Evolutionary conservation across 2,329 filamentous ascomycete species (phyloP), one percentile per base, ranked within the genome.

Genomic region (Fusarium falciforme): DNA sequence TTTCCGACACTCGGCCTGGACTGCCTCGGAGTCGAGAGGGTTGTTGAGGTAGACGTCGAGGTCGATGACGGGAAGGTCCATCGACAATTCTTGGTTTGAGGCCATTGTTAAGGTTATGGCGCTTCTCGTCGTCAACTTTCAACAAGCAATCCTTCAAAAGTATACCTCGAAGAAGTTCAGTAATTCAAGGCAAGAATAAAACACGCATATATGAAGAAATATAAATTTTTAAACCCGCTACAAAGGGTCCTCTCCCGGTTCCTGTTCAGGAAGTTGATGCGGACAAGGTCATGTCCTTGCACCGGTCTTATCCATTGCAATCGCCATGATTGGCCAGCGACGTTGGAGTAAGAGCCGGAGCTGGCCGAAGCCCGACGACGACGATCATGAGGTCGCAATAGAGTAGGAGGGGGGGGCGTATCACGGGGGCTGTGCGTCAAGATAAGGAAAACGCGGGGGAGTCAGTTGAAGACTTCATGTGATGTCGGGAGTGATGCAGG

Each of bases 21-120:
- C 86, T 6, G 79, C 83, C 42, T 85, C 73, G 1, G 86, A 86
- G 76, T 83, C 80, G 44, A 79, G 80, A 0, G 85, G 79, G 25
- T 85, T 79, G 71, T 81, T 76, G 59, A 88, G 87, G 78, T 89
- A 91, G 74, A 88, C 72, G 79, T 91, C 89, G 36, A 91, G 87
- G 82, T 91, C 87, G 78, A 90, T 83, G 77, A 91, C 82, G 59
- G 89, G 89, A 61, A 91, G 85, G 71, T 90, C 86, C 89, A 91
- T 91, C 44, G 81, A 72, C 20, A 79, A 69, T 47, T 82, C 54
- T 20, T 79, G 77, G 11, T 74, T 54, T 62, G 76, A 63, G 49
- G 73, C 67, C 73, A 80, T 79, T 35, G 42, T 66, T 55, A 5
- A 25, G 16, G n/a, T 17, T 25, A 36, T 25, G 10, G 31, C 9